Conservation (phyloP, 331 rosid species). For the Cydonia oblonga region DNA sequence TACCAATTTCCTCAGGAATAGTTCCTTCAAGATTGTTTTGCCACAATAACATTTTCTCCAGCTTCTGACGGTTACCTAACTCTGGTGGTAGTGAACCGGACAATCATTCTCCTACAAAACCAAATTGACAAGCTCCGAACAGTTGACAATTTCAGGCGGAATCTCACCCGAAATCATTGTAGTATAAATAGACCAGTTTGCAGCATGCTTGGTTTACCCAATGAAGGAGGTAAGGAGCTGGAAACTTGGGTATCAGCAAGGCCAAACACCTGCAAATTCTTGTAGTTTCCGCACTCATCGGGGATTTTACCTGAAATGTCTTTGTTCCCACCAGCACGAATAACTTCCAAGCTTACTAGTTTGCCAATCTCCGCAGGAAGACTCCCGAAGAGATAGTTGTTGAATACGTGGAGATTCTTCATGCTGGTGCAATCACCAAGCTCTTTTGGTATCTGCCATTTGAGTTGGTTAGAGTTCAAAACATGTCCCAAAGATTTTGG, state of each 20-base stretch:
- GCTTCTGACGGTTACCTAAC: slow-evolving; percentile 52
- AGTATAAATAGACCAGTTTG: slow-evolving; percentile 40
- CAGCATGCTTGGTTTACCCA: slow-evolving; percentile 46
- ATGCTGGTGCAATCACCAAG: slow-evolving; percentile 40
- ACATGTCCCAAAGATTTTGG: slow-evolving; percentile 34
- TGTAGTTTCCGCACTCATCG: slow-evolving; percentile 40
- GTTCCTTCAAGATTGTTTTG: slow-evolving; percentile 49
- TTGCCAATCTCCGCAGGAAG: slow-evolving; percentile 44
- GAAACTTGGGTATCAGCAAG: slow-evolving; percentile 64
- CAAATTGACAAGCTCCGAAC: slow-evolving; percentile 60
- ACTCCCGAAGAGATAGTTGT: slow-evolving; percentile 34
- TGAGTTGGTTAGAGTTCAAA: slow-evolving; percentile 55
- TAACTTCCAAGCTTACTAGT: slow-evolving; percentile 32
- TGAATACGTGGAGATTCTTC: slow-evolving; percentile 39
- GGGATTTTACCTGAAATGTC: slow-evolving; percentile 51
- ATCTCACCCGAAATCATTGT: slow-evolving; percentile 28
- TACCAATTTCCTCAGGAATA: slow-evolving; percentile 66
- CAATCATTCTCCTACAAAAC: slow-evolving; percentile 49
- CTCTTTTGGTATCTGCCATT: slow-evolving; percentile 48
- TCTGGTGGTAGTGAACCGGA: slow-evolving; percentile 52
- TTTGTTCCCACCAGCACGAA: slow-evolving; percentile 66
- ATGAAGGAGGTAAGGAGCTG: slow-evolving; percentile 51
- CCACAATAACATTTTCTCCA: slow-evolving; percentile 65
- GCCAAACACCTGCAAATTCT: slow-evolving; percentile 43
- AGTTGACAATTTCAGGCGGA: slow-evolving; percentile 60